These are phyloP conservation scores for Betula pendula DNA, from an alignment of 306 rosid genomes.

Conservation along the genomic window DNA sequence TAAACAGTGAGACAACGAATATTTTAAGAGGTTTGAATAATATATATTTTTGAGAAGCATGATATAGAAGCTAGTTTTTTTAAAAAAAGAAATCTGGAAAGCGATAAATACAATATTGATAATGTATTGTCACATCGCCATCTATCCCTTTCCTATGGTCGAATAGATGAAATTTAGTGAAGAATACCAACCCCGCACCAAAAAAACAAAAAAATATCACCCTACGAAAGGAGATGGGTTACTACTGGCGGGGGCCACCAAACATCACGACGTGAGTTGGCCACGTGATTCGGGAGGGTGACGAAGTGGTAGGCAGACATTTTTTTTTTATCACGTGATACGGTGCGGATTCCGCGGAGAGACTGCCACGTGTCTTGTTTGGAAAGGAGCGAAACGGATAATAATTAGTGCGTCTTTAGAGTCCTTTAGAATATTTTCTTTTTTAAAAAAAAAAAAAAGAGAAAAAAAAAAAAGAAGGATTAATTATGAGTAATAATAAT, in stretches of 20 bases:
- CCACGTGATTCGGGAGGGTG: conserved; percentile 78
- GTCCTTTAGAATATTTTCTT: no score
- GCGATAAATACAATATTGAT: no score
- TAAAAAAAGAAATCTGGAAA: no score
- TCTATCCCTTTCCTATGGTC: neutral
- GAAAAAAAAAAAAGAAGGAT: no score
- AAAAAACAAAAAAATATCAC: neutral
- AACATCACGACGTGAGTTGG: conserved; percentile 66
- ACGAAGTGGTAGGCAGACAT: conserved; percentile 48
- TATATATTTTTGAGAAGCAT: no score
- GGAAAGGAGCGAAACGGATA: neutral
- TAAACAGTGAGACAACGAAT: no score
- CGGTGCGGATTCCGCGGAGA: conserved; percentile 50
- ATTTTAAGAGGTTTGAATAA: no score
- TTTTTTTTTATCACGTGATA: conserved; percentile 82
- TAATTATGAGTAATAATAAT: no score
- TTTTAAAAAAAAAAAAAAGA: no score
- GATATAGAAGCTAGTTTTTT: neutral
- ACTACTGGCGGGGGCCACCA: conserved; percentile 45
- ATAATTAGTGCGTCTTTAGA: no score
- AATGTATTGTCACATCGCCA: no score
- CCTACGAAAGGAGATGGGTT: conserved; percentile 9
- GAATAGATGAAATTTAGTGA: neutral
- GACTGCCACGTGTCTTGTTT: conserved; percentile 39
- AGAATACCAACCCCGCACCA: neutral